Evolutionary conservation across 2,329 filamentous ascomycete genomes (phyloP).

Genomic region (Fusarium albosuccineum): DNA sequence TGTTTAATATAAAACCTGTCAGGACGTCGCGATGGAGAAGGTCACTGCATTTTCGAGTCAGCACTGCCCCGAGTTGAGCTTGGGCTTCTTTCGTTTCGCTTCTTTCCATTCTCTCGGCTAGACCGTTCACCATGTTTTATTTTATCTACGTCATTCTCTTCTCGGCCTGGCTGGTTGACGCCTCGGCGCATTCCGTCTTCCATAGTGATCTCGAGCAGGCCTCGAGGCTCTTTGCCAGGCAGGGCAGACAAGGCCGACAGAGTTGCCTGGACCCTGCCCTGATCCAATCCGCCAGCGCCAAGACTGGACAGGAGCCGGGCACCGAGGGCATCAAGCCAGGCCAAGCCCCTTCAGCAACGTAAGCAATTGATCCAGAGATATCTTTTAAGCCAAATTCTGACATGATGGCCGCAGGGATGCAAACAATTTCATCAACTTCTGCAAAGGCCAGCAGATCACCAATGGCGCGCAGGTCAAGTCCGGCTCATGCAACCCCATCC

Average conservation of each 20-base stretch:
- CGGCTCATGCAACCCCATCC: constrained; percentile 73
- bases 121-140: too few species aligned
- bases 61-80: background rate
- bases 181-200: too few species aligned
- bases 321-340: constrained; percentile 48
- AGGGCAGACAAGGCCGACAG: background rate
- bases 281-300: constrained; percentile 5
- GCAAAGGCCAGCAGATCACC: constrained; percentile 63
- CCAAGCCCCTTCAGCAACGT: constrained; percentile 65
- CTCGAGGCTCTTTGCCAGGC: background rate
- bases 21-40: background rate
- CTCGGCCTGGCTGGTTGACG: too few species aligned
- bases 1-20: background rate
- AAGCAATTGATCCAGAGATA: constrained; percentile 41
- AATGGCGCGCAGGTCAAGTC: constrained; percentile 68
- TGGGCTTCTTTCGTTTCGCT: background rate
- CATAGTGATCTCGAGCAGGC: background rate
- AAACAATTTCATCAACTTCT: constrained; percentile 63
- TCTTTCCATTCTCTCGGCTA: too few species aligned
- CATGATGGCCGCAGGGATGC: background rate
- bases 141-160: too few species aligned
- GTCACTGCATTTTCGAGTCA: background rate
- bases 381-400: background rate
- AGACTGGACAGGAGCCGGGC: constrained; percentile 7
- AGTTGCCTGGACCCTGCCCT: background rate